phyloP scores from a whole-genome alignment of 2,329 filamentous ascomycete species.

The Verticillium tricorpus region DNA sequence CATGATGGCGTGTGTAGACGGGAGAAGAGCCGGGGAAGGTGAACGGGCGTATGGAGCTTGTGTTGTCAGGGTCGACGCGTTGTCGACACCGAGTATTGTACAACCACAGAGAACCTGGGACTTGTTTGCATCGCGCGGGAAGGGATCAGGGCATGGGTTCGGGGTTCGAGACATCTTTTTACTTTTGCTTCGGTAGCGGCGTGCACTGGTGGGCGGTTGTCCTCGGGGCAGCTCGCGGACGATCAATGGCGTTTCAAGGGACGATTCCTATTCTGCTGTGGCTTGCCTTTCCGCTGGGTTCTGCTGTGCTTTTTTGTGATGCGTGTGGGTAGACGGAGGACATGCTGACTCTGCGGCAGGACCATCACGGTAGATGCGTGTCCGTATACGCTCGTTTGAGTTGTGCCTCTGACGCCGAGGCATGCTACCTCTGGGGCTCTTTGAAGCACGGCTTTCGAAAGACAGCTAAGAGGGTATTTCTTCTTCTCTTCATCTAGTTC shows the following conservation, averaged over 20 bases:
- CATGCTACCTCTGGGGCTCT: too few relatives aligned
- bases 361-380: too few relatives aligned
- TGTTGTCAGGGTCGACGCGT: not conserved
- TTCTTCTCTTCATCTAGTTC: too few relatives aligned
- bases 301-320: not conserved
- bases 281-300: not conserved
- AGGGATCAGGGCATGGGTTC: not conserved
- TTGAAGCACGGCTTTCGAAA: too few relatives aligned
- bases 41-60: not conserved
- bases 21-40: not conserved
- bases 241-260: not conserved
- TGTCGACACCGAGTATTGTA: not conserved
- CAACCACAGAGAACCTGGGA: not conserved
- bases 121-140: not conserved
- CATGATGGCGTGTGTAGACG: not conserved
- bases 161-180: not conserved
- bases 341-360: not conserved
- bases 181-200: not conserved
- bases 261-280: not conserved
- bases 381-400: too few relatives aligned
- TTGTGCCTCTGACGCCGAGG: too few relatives aligned
- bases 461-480: too few relatives aligned
- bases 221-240: not conserved
- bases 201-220: not conserved
- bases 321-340: not conserved